Conservation (phyloP, 257 asterid species). For the Solanum chaucha region DNA sequence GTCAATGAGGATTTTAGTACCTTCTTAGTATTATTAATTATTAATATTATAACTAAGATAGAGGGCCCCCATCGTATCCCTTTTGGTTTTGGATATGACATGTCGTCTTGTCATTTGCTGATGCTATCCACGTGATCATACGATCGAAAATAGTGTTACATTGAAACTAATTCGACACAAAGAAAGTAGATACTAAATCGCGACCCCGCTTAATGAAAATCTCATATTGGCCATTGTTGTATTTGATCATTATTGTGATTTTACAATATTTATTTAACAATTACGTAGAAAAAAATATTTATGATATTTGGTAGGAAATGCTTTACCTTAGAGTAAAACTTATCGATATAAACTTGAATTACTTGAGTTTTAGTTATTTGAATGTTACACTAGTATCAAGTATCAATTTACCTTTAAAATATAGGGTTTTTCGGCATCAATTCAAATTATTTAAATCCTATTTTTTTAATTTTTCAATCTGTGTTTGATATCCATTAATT, state of each 20-base stretch:
- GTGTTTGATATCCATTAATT: not conserved
- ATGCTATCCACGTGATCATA: constrained; percentile 18
- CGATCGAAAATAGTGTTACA: not conserved
- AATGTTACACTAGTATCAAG: not conserved
- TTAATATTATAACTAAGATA: not conserved
- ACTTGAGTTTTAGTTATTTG: not conserved
- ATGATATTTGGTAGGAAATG: not conserved
- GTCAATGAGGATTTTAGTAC: constrained; percentile 34
- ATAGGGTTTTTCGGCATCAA: not conserved
- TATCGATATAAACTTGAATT: no score
- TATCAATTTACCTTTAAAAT: not conserved
- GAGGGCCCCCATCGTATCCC: not conserved
- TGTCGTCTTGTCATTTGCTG: constrained; percentile 24
- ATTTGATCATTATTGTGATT: not conserved
- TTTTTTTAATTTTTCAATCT: not conserved
- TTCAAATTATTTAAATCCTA: not conserved
- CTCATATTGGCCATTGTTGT: not conserved
- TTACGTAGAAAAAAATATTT: not conserved
- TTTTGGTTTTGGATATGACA: constrained; percentile 29
- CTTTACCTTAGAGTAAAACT: not conserved
- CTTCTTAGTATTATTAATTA: constrained; percentile 1
- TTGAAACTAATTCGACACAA: not conserved
- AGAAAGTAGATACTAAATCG: not conserved
- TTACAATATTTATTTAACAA: not conserved
- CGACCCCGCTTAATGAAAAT: not conserved